A percentile compares a stretch with the other conserved stretches of the same genome.
phyloP scores from a whole-genome alignment of 108 stramenopile species.

The Aurantiochytrium sp. region DNA sequence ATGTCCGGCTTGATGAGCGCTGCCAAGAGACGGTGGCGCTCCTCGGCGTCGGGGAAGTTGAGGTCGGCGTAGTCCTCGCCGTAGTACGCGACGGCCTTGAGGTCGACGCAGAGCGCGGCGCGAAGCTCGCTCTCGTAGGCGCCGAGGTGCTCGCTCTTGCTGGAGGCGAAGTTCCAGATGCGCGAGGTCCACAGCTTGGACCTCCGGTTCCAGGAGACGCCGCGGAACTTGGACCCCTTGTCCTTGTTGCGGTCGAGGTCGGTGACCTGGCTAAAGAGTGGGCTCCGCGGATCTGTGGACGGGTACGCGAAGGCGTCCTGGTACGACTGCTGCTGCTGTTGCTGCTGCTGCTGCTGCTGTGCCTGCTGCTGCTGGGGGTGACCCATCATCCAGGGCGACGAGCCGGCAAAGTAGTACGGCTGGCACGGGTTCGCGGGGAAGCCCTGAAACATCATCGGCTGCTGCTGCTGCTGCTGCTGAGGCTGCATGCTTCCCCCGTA shows the following conservation, averaged over 20 bases:
- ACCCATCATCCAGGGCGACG: background rate
- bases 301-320: background rate
- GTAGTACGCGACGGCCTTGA: background rate
- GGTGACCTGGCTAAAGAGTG: background rate
- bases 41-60: background rate
- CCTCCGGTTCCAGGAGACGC: background rate
- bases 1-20: background rate
- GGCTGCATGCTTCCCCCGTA: too few species aligned
- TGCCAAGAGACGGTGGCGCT: background rate
- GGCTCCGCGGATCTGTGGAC: background rate
- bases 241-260: background rate
- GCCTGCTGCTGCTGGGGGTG: background rate
- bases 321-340: background rate
- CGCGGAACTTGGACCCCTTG: background rate
- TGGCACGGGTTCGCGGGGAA: background rate
- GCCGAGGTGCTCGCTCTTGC: slow-evolving; percentile 16
- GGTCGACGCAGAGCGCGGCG: background rate
- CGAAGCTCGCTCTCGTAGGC: background rate
- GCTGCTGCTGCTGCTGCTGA: too few species aligned
- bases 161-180: background rate
- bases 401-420: too few species aligned
- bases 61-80: background rate
- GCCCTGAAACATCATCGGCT: background rate
- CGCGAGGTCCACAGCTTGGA: background rate
- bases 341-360: background rate